phyloP scores from a whole-genome alignment of 1,284 basidiomycete genomes.

The Neotropicomus parvogracilis region DNA sequence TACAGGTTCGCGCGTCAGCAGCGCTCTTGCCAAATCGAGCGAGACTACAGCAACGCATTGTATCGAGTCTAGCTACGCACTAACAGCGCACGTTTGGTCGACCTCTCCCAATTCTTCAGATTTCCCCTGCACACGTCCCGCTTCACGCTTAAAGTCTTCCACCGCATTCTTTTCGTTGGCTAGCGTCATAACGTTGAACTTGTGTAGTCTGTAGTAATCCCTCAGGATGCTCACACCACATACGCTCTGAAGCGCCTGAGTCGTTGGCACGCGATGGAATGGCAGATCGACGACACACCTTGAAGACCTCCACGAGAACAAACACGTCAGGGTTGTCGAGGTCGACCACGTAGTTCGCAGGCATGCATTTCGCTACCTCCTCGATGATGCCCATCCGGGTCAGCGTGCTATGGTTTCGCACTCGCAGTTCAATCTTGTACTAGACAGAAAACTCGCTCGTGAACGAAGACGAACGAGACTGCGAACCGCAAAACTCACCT shows the following conservation, averaged over 20 bases:
- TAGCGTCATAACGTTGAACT: constrained; percentile 74
- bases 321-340: constrained; percentile 65
- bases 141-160: constrained; percentile 26
- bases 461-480: not conserved
- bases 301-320: constrained; percentile 76
- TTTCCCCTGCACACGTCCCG: constrained; percentile 28
- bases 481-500: constrained; percentile 28
- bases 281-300: constrained; percentile 45
- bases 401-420: constrained; percentile 70
- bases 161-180: constrained; percentile 36
- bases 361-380: constrained; percentile 65
- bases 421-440: constrained; percentile 76
- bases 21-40: constrained; percentile 14
- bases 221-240: constrained; percentile 70
- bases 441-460: constrained; percentile 26
- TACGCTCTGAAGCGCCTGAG: constrained; percentile 46
- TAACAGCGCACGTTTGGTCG: not conserved
- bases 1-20: not conserved
- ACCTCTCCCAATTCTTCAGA: not conserved
- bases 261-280: not conserved
- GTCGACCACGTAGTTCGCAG: constrained; percentile 60
- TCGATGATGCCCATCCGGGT: constrained; percentile 57
- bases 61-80: not conserved
- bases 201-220: constrained; percentile 65
- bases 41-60: no score